phyloP scores from a whole-genome alignment of 176 grass and related monocot species.

The Tuctoria greenei region DNA sequence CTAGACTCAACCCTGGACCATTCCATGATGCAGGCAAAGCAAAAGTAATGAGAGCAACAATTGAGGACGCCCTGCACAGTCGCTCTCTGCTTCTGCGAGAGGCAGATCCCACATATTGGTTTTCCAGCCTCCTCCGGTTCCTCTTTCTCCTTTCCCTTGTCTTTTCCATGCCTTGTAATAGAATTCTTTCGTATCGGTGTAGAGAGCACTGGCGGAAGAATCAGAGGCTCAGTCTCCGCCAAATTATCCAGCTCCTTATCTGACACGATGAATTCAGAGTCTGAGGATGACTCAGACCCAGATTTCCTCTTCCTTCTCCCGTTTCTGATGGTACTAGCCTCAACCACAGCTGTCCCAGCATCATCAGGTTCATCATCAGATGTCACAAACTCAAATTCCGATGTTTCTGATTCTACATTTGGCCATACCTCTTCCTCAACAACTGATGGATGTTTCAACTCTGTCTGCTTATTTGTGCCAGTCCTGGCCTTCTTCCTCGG shows the following conservation, averaged over 20 bases:
- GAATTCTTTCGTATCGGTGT: conserved; percentile 38
- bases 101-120: conserved; percentile 75
- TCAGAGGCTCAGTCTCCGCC: conserved; percentile 25
- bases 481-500: conserved; percentile 47
- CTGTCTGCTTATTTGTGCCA: conserved; percentile 26
- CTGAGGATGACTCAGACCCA: conserved; percentile 54
- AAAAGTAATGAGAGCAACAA: conserved; percentile 95
- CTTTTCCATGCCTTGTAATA: conserved; percentile 42
- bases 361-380: conserved; percentile 48
- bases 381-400: conserved; percentile 52
- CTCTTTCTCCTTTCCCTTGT: conserved; percentile 71
- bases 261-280: conserved; percentile 67
- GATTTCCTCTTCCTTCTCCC: conserved; percentile 51
- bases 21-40: conserved; percentile 81
- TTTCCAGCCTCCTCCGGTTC: conserved; percentile 50
- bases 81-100: conserved; percentile 69
- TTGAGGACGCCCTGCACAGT: conserved; percentile 68
- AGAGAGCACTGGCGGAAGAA: conserved; percentile 37
- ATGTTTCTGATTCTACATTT: conserved; percentile 41
- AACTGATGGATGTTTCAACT: not conserved
- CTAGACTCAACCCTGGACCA: conserved; percentile 94
- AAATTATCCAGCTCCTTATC: conserved; percentile 58
- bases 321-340: conserved; percentile 34
- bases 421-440: conserved; percentile 37
- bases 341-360: not conserved